Base-by-base conservation (phyloP, 176 grass and related monocot genomes). In the Cenchrus purpureus region DNA sequence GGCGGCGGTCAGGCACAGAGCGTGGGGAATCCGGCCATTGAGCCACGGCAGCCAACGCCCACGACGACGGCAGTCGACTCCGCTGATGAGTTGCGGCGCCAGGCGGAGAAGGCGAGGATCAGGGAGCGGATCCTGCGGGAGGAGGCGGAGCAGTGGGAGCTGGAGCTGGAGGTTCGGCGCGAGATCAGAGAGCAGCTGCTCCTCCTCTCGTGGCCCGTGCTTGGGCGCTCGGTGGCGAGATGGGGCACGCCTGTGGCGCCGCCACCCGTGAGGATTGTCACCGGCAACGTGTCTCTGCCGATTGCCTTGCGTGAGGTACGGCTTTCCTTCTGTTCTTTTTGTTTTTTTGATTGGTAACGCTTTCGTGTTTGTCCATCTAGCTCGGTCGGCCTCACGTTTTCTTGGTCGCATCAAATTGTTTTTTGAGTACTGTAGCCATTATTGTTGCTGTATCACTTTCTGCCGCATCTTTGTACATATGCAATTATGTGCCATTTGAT, bases 71-170 rank as follows among this genome's bases (percentile, higher is more conserved):
- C 37, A 37, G 29, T 10, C 2, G 43, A 10, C 57, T 59, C 53
- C 9, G 19, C 10, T 7, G 61, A 75, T 14, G 69, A 85, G 43
- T 1, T 44, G 69, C 52, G 61, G 20, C 86, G 80, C 31, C 69
- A 53, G 44, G 61, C 14, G n/a, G 16, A 40, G 13, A 89, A 89
- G 82, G 70, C 57, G 15, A 85, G 0, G 77, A 89, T 89, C 57
- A 59, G 53, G 70, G 77, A 61, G 61, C 61, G 70, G 71, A 85
- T 89, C 53, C 77, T 89, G 43, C 62, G 62, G 53, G 87, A 85
- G 63, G 70, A 62, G 63, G n/a, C 20, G 11, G 76, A 89, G 40
- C 15, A 28, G 0, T 80, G 22, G 61, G 61, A 19, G 8, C 82
- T 85, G 13, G 87, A 89, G 52, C 25, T 31, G 22, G 87, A 85